Evolutionary conservation across 805 yeast genomes (phyloP).

Genomic region (Candida broadrunensis): DNA sequence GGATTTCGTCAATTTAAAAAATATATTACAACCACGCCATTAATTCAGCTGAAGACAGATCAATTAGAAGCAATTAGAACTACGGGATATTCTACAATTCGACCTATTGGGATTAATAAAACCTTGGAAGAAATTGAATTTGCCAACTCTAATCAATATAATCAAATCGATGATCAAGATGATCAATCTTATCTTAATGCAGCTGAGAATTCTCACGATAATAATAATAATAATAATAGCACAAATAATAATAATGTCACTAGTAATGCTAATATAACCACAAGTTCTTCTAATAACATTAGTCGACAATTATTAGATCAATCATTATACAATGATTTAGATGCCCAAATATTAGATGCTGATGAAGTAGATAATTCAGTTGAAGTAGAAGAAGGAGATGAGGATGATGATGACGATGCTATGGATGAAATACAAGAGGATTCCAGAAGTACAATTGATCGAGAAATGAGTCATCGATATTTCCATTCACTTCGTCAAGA

Average conservation of each 20-base stretch:
- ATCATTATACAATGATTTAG: slow-evolving; percentile 44
- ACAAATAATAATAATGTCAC: background rate
- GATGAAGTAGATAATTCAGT: slow-evolving; percentile 25
- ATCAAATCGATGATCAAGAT: slow-evolving; percentile 7
- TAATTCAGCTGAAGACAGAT: slow-evolving; percentile 18
- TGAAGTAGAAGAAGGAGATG: slow-evolving; percentile 36
- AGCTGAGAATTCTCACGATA: slow-evolving; percentile 2
- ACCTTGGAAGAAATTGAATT: slow-evolving; percentile 39
- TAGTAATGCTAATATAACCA: background rate
- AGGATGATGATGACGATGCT: slow-evolving; percentile 16
- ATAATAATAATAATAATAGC: background rate
- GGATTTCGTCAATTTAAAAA: background rate
- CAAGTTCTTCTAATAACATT: background rate
- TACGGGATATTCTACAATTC: slow-evolving; percentile 31
- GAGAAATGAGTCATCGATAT: background rate
- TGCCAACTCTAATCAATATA: slow-evolving; percentile 15
- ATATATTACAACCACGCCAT: slow-evolving; percentile 11
- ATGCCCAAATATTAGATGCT: slow-evolving; percentile 45
- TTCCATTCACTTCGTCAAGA: background rate
- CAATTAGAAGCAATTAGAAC: slow-evolving; percentile 24
- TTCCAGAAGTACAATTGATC: slow-evolving; percentile 6
- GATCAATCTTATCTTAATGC: slow-evolving; percentile 2
- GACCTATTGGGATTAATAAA: slow-evolving; percentile 38
- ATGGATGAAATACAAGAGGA: background rate
- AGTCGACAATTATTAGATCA: slow-evolving; percentile 4